Base-by-base conservation (phyloP, 768 basidiomycete genomes). In the Roridomyces roridus region DNA sequence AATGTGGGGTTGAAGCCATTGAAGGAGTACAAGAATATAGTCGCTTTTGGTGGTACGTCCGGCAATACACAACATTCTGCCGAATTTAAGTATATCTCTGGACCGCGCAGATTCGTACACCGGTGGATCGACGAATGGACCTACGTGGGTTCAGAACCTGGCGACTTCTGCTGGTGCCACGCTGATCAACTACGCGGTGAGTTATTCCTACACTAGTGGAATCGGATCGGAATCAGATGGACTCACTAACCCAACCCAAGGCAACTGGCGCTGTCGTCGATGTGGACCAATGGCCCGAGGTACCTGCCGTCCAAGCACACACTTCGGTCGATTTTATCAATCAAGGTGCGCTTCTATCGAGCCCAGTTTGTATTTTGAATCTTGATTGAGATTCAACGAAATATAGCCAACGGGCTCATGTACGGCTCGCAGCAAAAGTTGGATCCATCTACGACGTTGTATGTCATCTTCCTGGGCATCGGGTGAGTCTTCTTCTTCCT, bases 41-140 rank as follows among this genome's bases (percentile, higher is more conserved):
- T 85, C 6, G 71, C 82, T 1, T 84, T 84, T 56, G 82, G 82
- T 44, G 50, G 82, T 81, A 60, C 28, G 74, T 51, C 6, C 14
- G 14, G 41, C 23, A 17, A 24, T 17, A 17, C 17, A 9, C 20
- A 2, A 25, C 5, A 26, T 17, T 21, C 25, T 14, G 18, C 17
- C 34, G 10, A 12, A 1, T 9, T 31, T 20, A 12, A 24, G 26
- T 12, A 37, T 7, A 40, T 9, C 15, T 29, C 12, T 31, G 15
- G n/a, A n/a, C n/a, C 37, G 25, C 7, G 68, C 74, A 6, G 60
- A 71, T 49, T 68, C 78, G 0, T 70, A 71, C n/a, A 77, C 78
- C 0, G 80, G 79, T 0, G 73, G 73, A 21, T 73, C 72, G 7
- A 76, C 76, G 6, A 77, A 80, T 57, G 80, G 79, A 15, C 63